Base-by-base conservation (phyloP, 2,329 filamentous ascomycete genomes). In the Neocatenulostroma microsporum region DNA sequence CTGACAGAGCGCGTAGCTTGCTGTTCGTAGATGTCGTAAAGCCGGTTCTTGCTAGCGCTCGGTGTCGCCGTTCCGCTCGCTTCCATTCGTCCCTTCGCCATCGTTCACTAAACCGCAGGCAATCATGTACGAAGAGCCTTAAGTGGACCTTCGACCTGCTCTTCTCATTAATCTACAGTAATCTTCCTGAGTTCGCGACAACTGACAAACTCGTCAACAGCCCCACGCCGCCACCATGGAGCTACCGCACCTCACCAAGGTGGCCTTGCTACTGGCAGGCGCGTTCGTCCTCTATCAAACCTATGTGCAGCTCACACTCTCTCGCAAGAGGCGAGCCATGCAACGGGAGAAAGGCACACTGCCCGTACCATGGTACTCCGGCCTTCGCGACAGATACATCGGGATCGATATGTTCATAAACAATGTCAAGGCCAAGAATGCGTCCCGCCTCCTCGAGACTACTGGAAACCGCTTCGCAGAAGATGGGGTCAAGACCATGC, bases 361-460 rank as follows among this genome's bases (percentile, higher is more conserved):
- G 32, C 62, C 63, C 7, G 61, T 63, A n/a, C 50, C 58, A 12
- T 49, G 54, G 44, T 70, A 65, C 41, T 69, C 69, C 3, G 68
- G 75, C 55, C 38, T 29, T 21, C 64, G 64, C 37, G 76, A 78
- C 45, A 70, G 66, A 0, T 48, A 79, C 37, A 56, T 77, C 3
- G 76, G 74, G 2, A 47, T 70, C 19, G 71, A 76, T 50, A 52
- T 68, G 25, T 60, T 76, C 40, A 46, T 58, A 24, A 44, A n/a
- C n/a, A 64, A 65, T 39, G 37, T 64, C 14, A 51, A 54, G 10
- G 61, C 65, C 3, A 41, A 62, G 36, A 63, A 61, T 13, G 45
- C 50, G 7, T 50, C 63, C 40, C 53, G 33, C 2, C 44, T 70
- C 9, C 53, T 69, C 11, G 50, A 62, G n/a, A n/a, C n/a, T n/a